A percentile compares a stretch with the other conserved stretches of the same genome.
Evolutionary conservation across 345 rosid genomes (phyloP).

Genomic region (Salix brachista): DNA sequence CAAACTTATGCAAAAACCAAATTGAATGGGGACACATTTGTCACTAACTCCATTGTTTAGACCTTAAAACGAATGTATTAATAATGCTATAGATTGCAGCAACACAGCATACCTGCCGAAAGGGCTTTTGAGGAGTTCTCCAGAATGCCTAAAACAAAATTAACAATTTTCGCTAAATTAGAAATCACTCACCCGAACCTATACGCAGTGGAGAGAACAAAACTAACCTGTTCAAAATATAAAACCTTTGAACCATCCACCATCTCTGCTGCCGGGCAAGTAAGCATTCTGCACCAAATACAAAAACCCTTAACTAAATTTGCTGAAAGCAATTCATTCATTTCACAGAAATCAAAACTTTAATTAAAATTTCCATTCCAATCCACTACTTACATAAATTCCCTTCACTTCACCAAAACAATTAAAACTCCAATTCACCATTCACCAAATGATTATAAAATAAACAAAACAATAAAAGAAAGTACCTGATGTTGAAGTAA

Average conservation of each 20-base stretch:
- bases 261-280: slow-evolving; percentile 89
- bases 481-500: slow-evolving; percentile 84
- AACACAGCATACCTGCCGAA: slow-evolving; percentile 58
- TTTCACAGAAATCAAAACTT: background rate
- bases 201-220: background rate
- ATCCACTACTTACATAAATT: too few relatives aligned
- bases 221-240: slow-evolving; percentile 68
- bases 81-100: background rate
- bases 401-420: too few relatives aligned
- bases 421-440: background rate
- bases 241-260: slow-evolving; percentile 79
- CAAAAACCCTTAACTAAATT: background rate
- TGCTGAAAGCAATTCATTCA: background rate
- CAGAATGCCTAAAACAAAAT: slow-evolving; percentile 57
- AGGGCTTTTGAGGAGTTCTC: slow-evolving; percentile 91
- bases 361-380: background rate
- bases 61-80: background rate
- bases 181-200: background rate
- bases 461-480: background rate
- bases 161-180: background rate
- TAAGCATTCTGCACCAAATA: slow-evolving; percentile 50
- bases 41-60: background rate
- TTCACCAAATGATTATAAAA: background rate
- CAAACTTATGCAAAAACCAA: background rate
- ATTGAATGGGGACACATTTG: background rate